These are phyloP conservation scores for Podospora didyma DNA, from an alignment of 495 filamentous ascomycete genomes.

Conservation along the genomic window DNA sequence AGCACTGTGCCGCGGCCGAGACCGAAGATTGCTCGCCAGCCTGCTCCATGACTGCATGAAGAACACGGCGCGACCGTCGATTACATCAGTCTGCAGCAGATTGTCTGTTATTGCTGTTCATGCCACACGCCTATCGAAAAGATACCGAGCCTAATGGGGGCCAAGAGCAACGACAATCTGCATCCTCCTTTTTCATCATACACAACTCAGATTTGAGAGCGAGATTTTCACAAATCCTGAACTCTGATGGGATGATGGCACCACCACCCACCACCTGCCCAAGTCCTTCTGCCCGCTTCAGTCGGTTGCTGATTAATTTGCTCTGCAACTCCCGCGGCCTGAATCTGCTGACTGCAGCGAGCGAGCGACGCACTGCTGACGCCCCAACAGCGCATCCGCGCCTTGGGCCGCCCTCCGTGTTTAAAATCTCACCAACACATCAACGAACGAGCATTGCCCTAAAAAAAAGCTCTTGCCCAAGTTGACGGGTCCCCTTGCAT, in stretches of 20 bases:
- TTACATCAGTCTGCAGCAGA: conserved; percentile 1
- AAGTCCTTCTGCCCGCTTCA: neutral
- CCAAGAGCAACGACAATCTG: neutral
- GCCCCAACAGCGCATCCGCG: neutral
- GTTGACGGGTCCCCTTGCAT: too few relatives aligned
- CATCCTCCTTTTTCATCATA: neutral
- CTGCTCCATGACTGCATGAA: neutral
- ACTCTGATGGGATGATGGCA: neutral
- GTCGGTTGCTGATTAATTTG: neutral
- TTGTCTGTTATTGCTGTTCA: neutral
- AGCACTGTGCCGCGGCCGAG: neutral
- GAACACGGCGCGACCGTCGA: conserved; percentile 2
- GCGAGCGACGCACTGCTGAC: neutral
- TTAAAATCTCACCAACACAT: too few relatives aligned
- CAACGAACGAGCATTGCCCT: too few relatives aligned
- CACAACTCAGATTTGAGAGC: neutral
- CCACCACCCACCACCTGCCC: neutral
- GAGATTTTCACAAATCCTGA: neutral
- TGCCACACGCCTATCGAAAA: neutral
- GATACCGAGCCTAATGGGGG: neutral
- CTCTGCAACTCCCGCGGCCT: neutral
- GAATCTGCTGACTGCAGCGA: neutral
- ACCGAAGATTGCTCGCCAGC: neutral
- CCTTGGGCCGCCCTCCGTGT: too few relatives aligned
- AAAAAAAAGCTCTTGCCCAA: too few relatives aligned